Conservation (phyloP, 768 basidiomycete genomes). For the Pisolithus tinctorius region DNA sequence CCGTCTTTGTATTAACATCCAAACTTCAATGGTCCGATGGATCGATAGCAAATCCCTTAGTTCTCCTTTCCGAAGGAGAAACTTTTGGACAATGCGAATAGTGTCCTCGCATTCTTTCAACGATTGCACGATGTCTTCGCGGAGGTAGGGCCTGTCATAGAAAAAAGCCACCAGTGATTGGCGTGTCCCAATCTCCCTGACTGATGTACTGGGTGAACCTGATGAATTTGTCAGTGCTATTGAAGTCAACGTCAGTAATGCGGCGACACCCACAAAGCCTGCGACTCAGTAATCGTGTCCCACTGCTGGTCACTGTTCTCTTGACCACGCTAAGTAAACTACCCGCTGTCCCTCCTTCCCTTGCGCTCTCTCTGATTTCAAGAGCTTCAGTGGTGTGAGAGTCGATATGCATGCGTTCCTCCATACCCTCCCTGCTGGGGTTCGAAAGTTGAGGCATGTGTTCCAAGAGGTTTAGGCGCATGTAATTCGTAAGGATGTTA, state of each 20-base stretch:
- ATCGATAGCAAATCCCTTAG: conserved; percentile 60
- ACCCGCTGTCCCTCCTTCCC: conserved; percentile 68
- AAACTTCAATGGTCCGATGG: conserved; percentile 52
- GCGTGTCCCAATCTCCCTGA: conserved; percentile 61
- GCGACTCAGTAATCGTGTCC: conserved; percentile 65
- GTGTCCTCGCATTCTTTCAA: conserved; percentile 62
- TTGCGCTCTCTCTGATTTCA: conserved; percentile 70
- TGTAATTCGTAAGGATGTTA: conserved; percentile 54
- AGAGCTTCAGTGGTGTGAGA: conserved; percentile 84
- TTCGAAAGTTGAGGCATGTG: conserved; percentile 60
- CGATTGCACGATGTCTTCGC: conserved; percentile 51
- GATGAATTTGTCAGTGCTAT: conserved; percentile 10
- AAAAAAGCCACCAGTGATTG: conserved; percentile 78
- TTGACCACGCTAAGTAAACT: conserved; percentile 71
- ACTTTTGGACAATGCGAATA: conserved; percentile 70
- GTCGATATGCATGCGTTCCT: conserved; percentile 80
- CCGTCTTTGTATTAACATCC: conserved; percentile 46
- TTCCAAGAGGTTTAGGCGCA: conserved; percentile 65
- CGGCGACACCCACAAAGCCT: conserved; percentile 59
- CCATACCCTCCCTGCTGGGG: conserved; percentile 49
- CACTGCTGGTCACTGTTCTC: conserved; percentile 71
- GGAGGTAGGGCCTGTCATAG: conserved; percentile 50
- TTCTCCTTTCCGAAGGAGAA: conserved; percentile 63
- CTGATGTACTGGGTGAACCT: conserved; percentile 82
- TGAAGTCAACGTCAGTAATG: background rate